A percentile compares a stretch with the other conserved stretches of the same genome.
Evolutionary conservation across 2,329 filamentous ascomycete genomes (phyloP).

Genomic region (Allantophomopsis cytisporea): DNA sequence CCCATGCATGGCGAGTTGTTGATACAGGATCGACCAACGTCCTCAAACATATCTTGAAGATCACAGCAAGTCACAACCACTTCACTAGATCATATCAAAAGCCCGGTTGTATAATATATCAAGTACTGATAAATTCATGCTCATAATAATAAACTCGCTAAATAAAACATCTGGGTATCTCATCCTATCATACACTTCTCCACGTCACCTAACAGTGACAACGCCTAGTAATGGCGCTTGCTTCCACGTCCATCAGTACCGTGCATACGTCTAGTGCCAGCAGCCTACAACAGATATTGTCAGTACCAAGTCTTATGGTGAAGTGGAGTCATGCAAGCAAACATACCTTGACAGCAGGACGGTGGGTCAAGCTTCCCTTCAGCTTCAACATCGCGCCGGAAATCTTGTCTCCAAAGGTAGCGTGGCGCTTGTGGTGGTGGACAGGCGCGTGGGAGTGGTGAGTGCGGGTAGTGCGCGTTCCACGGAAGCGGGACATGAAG

Average conservation of each 20-base stretch:
- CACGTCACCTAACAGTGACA: too few species aligned
- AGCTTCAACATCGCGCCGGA: constrained; percentile 63
- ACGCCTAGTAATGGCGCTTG: constrained; percentile 16
- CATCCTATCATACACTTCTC: too few species aligned
- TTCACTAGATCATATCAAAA: too few species aligned
- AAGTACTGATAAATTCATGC: too few species aligned
- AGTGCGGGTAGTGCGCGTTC: constrained; percentile 23
- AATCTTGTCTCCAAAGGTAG: constrained; percentile 63
- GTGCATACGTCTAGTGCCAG: constrained; percentile 60
- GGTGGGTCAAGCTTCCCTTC: constrained; percentile 53
- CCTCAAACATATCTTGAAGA: too few species aligned
- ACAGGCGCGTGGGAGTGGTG: constrained; percentile 25
- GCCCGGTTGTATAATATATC: too few species aligned
- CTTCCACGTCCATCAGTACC: constrained; percentile 58
- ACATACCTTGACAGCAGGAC: constrained; percentile 56
- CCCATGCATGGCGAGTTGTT: too few species aligned
- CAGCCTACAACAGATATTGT: constrained; percentile 39
- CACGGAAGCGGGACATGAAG: constrained; percentile 38
- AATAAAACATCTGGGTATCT: too few species aligned
- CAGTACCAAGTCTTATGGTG: not conserved
- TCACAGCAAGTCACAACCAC: too few species aligned
- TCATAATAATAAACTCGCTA: too few species aligned
- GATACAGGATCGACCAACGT: too few species aligned
- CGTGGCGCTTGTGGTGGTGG: constrained; percentile 54
- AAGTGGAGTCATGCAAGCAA: constrained; percentile 4